Base-by-base conservation (phyloP, 208 protist species). In the Leishmania guyanensis region DNA sequence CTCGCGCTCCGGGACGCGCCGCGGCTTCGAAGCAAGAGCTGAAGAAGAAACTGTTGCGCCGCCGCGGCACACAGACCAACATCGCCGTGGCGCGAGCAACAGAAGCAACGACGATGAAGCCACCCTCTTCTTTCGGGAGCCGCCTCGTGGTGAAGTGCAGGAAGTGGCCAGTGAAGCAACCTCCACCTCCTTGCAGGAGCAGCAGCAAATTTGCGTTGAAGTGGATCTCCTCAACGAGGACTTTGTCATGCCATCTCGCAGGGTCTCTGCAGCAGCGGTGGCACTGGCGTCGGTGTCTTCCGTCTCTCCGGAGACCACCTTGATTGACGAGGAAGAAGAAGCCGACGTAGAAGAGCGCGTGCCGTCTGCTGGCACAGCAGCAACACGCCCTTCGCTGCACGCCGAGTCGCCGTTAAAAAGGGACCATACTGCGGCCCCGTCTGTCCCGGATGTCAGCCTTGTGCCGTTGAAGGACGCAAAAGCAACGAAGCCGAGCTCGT, bases 71-170 rank as follows among this genome's bases (percentile, higher is more conserved):
- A 9, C 33, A 64, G 74, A 22, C 69, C 22, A 17, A 6, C 60
- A 43, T 33, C 64, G 22, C n/a, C 48, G 60, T 39, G 74, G 46
- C 5, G 54, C 78, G 26, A 86, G 78, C 54, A 33, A 78, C 16
- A 50, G 79, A 43, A 72, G 68, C 78, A 66, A 66, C 64, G 64
- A 69, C 53, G 71, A 78, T 68, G 83, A 82, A 56, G 83, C 72
- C 36, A 82, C 73, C 20, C 64, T 82, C 64, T 68, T 81, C 62
- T 85, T 82, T 65, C 71, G 54, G 9, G 82, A 82, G n/a, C 82
- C 82, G 2, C 75, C 77, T 22, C 65, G 65, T 54, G 77, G 77
- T 8, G 71, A 71, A 43, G 82, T 81, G 58, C 82, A 75, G 10
- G 82, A 85, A 65, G 82, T 75, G 48, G 48, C 9, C 51, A 3